Conservation (phyloP, 257 asterid species). For the Asclepias syriaca region DNA sequence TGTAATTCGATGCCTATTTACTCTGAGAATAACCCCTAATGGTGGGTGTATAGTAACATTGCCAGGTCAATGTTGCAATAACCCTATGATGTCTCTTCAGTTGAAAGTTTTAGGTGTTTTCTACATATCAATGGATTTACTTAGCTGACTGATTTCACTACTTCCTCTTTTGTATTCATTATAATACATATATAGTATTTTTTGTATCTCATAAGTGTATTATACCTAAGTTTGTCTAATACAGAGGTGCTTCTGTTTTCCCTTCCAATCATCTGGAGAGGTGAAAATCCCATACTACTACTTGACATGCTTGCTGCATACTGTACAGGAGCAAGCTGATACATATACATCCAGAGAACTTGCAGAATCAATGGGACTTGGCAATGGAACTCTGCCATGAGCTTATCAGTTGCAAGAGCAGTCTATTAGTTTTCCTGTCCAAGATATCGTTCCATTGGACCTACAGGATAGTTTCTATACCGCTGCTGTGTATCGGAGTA, state of each 20-base stretch:
- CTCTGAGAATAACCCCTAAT: not conserved
- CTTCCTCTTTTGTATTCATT: not conserved
- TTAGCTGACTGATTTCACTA: not conserved
- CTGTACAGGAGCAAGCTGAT: slow-evolving; percentile 94
- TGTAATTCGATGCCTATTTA: not conserved
- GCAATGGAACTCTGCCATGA: slow-evolving; percentile 66
- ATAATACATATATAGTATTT: too few species aligned
- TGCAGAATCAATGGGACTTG: slow-evolving; percentile 85
- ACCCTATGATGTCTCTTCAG: not conserved
- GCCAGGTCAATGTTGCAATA: not conserved
- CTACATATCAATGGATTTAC: not conserved
- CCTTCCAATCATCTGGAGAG: slow-evolving; percentile 5
- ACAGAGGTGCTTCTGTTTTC: not conserved
- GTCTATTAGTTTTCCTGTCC: slow-evolving; percentile 4
- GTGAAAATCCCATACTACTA: slow-evolving; percentile 3
- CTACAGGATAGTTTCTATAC: not conserved
- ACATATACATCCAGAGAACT: slow-evolving; percentile 62
- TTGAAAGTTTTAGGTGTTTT: not conserved
- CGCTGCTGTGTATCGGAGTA: not conserved
- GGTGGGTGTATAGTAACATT: not conserved
- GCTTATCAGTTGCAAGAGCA: slow-evolving; percentile 18
- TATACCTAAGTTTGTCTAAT: not conserved
- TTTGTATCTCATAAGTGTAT: not conserved
- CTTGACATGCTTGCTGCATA: slow-evolving; percentile 13
- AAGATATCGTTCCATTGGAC: slow-evolving; percentile 17